Conservation (phyloP, 2,329 filamentous ascomycete genomes). For the Penicillium sp. region DNA sequence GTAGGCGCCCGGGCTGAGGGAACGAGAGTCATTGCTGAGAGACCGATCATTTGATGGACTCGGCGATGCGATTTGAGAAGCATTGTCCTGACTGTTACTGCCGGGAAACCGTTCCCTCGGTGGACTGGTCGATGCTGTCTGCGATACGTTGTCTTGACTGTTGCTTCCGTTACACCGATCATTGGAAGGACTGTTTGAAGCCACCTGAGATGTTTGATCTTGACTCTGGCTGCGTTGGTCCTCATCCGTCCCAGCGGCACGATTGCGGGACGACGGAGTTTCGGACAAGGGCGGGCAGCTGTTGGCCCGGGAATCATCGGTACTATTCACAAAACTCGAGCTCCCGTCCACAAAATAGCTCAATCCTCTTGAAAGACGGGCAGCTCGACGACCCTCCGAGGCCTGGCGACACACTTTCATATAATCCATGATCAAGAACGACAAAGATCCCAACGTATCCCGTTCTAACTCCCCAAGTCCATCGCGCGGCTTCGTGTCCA, state of each 20-base stretch:
- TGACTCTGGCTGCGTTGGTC: neutral
- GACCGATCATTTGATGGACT: slow-evolving; percentile 24
- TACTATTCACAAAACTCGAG: slow-evolving; percentile 38
- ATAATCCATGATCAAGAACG: slow-evolving; percentile 58
- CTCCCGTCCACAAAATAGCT: slow-evolving; percentile 55
- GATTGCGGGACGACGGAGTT: slow-evolving; percentile 24
- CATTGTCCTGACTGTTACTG: slow-evolving; percentile 20
- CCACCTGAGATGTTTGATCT: slow-evolving; percentile 17
- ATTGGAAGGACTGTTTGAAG: neutral
- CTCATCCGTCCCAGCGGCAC: slow-evolving; percentile 6
- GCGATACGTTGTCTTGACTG: slow-evolving; percentile 13
- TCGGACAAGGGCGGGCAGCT: slow-evolving; percentile 17
- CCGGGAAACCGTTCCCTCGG: neutral
- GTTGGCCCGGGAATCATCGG: slow-evolving; percentile 22
- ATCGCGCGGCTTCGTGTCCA: slow-evolving; percentile 55
- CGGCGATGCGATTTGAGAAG: slow-evolving; percentile 14
- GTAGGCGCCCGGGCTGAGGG: slow-evolving; percentile 24
- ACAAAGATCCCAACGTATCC: slow-evolving; percentile 57
- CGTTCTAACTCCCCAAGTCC: slow-evolving; percentile 42
- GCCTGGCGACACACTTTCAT: slow-evolving; percentile 55
- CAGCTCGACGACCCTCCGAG: slow-evolving; percentile 52
- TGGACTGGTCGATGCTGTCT: neutral
- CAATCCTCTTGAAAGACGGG: slow-evolving; percentile 55
- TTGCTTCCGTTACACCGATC: neutral
- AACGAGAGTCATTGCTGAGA: slow-evolving; percentile 27